A percentile compares a stretch with the other conserved stretches of the same genome.
phyloP scores from a whole-genome alignment of 495 filamentous ascomycete species.

The Aspergillus biplanus region DNA sequence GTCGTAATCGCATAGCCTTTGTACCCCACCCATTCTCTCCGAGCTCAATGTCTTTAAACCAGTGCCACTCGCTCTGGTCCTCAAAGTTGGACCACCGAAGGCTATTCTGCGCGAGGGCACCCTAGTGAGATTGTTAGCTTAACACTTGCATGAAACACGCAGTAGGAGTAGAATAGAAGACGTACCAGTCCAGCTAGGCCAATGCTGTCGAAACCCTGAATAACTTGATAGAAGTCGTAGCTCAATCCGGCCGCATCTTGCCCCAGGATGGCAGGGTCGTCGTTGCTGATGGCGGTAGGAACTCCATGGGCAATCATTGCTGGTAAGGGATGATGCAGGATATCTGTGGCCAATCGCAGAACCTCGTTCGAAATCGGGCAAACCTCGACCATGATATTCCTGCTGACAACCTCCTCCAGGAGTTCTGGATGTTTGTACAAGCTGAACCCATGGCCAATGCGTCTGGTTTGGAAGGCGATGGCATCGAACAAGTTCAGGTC shows the following conservation, averaged over 20 bases:
- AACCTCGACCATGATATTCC: constrained; percentile 25
- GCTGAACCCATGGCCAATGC: constrained; percentile 31
- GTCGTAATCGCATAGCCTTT: constrained; percentile 21
- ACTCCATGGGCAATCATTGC: constrained; percentile 29
- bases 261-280: constrained; percentile 29
- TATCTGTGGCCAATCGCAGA: constrained; percentile 24
- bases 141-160: too few species aligned
- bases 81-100: constrained; percentile 28
- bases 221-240: constrained; percentile 27
- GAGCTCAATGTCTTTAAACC: constrained; percentile 23
- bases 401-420: constrained; percentile 22
- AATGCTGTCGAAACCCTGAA: constrained; percentile 29
- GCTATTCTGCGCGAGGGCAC: constrained; percentile 26
- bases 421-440: constrained; percentile 30
- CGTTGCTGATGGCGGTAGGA: constrained; percentile 28
- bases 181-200: constrained; percentile 26
- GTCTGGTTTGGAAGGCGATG: constrained; percentile 23
- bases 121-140: constrained; percentile 10
- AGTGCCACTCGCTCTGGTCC: constrained; percentile 24
- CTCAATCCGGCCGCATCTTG: constrained; percentile 24
- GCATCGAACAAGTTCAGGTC: constrained; percentile 30
- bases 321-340: constrained; percentile 26
- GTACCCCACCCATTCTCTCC: constrained; percentile 17
- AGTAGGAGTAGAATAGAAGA: background rate
- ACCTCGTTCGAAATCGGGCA: constrained; percentile 33